A percentile compares a stretch with the other conserved stretches of the same genome.
Conservation (phyloP, 2,329 filamentous ascomycete genomes). For the Alternaria incomplexa region DNA sequence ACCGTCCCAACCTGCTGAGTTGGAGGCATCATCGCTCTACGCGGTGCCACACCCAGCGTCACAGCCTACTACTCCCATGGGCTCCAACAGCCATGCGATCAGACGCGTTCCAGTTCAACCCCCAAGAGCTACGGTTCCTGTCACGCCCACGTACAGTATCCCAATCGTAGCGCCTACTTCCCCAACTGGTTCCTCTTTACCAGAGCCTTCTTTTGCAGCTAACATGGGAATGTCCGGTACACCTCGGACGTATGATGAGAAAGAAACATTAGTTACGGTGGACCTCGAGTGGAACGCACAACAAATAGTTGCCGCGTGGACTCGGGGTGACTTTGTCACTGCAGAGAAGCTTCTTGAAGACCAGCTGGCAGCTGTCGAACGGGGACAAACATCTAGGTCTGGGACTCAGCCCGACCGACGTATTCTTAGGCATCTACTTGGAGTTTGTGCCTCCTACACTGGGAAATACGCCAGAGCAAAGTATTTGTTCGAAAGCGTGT, state of each 20-base stretch:
- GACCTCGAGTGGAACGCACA: constrained; percentile 30
- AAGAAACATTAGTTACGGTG: constrained; percentile 1
- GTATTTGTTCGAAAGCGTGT: constrained; percentile 34
- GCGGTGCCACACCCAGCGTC: background rate
- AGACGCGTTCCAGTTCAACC: background rate
- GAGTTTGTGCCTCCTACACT: constrained; percentile 32
- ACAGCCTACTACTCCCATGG: background rate
- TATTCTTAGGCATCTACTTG: constrained; percentile 35
- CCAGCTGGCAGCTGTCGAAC: constrained; percentile 34
- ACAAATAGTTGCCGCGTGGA: constrained; percentile 29
- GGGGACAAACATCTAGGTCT: constrained; percentile 25
- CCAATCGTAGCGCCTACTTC: background rate
- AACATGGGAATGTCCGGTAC: background rate
- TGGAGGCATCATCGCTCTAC: constrained; percentile 3
- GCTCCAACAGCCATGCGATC: background rate
- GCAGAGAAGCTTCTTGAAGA: constrained; percentile 30
- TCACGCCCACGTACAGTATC: background rate
- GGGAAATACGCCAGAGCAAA: constrained; percentile 40
- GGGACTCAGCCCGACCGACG: constrained; percentile 33
- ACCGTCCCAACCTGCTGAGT: background rate
- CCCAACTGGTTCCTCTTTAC: background rate
- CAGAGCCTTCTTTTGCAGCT: background rate
- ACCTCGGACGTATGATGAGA: constrained; percentile 13
- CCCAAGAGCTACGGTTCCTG: background rate
- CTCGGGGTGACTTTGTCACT: constrained; percentile 21